Conservation (phyloP, 164 flowering plant genomes). For the Stephania yunnanensis region DNA sequence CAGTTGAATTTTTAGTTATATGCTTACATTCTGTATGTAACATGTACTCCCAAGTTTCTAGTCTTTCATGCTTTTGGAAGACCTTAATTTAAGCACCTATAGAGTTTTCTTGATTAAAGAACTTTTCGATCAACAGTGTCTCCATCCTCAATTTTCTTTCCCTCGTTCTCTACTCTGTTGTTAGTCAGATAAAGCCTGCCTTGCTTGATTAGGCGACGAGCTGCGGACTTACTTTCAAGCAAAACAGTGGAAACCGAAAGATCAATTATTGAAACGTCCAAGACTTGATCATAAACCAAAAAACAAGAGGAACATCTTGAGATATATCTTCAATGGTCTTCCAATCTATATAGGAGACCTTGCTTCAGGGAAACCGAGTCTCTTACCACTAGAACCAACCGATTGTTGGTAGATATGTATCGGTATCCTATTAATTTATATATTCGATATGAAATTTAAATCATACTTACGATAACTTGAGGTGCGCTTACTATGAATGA, state of each 20-base stretch:
- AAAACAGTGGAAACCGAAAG: slow-evolving; percentile 12
- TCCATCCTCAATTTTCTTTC: slow-evolving; percentile 3
- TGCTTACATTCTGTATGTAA: too few species aligned
- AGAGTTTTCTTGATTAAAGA: not conserved
- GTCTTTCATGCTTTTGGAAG: too few species aligned
- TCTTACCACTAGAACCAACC: too few species aligned
- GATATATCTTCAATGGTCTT: slow-evolving; percentile 9
- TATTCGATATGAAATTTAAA: too few species aligned
- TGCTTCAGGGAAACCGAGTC: too few species aligned
- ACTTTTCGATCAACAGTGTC: slow-evolving; percentile 12
- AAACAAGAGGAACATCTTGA: slow-evolving; percentile 11
- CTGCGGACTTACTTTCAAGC: slow-evolving; percentile 8
- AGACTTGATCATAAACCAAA: slow-evolving; percentile 6
- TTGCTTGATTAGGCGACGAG: slow-evolving; percentile 3
- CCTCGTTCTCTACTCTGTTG: not conserved
- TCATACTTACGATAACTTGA: too few species aligned
- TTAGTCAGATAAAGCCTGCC: slow-evolving; percentile 12
- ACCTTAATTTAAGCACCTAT: too few species aligned
- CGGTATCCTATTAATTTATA: too few species aligned
- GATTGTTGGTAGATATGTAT: too few species aligned
- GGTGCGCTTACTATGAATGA: too few species aligned
- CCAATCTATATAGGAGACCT: not conserved
- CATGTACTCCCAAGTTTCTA: too few species aligned
- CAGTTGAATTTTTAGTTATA: too few species aligned
- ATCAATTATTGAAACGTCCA: slow-evolving; percentile 10